These are phyloP conservation scores for Massariosphaeria phaeospora DNA, from an alignment of 495 filamentous ascomycete genomes.

Conservation along the genomic window DNA sequence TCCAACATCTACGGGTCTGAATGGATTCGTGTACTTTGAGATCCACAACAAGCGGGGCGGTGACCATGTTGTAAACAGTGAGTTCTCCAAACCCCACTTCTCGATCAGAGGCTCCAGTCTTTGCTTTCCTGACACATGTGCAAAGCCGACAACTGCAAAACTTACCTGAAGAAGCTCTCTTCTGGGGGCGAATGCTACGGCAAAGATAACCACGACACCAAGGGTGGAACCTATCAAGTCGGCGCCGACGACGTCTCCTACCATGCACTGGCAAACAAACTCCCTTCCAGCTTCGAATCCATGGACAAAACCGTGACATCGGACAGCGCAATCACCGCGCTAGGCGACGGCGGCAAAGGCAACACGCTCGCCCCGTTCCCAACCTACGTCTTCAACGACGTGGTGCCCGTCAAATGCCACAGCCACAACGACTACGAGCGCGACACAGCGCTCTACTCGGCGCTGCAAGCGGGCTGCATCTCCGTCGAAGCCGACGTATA, in stretches of 20 bases:
- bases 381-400: conserved; percentile 1
- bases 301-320: background rate
- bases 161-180: conserved; percentile 2
- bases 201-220: conserved; percentile 2
- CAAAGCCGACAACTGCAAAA: conserved; percentile 2
- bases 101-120: too few species aligned
- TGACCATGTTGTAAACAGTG: conserved; percentile 5
- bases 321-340: background rate
- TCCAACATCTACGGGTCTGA: conserved; percentile 1
- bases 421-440: conserved; percentile 32
- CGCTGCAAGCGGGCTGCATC: conserved; percentile 33
- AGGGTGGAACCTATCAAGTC: conserved; percentile 13
- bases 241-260: conserved; percentile 5
- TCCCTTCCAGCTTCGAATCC: background rate
- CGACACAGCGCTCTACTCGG: conserved; percentile 12
- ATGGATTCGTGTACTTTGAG: conserved; percentile 12
- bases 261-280: conserved; percentile 13
- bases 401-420: conserved; percentile 18
- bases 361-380: conserved; percentile 5
- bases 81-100: too few species aligned
- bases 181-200: conserved; percentile 4
- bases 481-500: conserved; percentile 39
- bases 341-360: conserved; percentile 7
- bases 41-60: conserved; percentile 7
- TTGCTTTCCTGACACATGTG: background rate